Evolutionary conservation across 768 basidiomycete genomes (phyloP).

Genomic region (Leccinum subgranulosum): DNA sequence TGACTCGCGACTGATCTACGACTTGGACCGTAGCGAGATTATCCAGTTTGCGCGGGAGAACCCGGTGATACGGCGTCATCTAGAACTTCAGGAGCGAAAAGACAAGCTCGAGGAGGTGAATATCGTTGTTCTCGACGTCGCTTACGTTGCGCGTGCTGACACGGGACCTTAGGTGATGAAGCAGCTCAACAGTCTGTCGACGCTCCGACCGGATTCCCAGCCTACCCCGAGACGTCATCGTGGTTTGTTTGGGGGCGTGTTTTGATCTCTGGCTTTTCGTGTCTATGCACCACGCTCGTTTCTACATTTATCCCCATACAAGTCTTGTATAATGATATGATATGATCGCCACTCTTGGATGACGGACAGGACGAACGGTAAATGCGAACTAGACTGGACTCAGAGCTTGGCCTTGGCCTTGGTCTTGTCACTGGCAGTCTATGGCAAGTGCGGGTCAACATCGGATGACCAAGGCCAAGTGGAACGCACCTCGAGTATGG

Average conservation of each 20-base stretch:
- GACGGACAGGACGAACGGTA: neutral
- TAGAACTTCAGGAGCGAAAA: slow-evolving; percentile 94
- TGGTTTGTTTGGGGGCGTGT: slow-evolving; percentile 77
- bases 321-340: slow-evolving; percentile 14
- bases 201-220: slow-evolving; percentile 79
- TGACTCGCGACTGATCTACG: slow-evolving; percentile 88
- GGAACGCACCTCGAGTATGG: slow-evolving; percentile 68
- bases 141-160: slow-evolving; percentile 7
- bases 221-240: slow-evolving; percentile 69
- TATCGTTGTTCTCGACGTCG: neutral
- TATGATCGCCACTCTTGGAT: slow-evolving; percentile 16
- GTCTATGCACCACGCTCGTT: slow-evolving; percentile 10
- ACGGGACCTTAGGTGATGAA: slow-evolving; percentile 75
- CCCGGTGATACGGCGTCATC: slow-evolving; percentile 78
- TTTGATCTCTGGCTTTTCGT: slow-evolving; percentile 40
- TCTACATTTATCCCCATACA: neutral
- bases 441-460: neutral
- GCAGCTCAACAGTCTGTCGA: slow-evolving; percentile 88
- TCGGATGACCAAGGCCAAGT: neutral
- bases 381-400: neutral
- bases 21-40: slow-evolving; percentile 89
- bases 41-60: slow-evolving; percentile 94
- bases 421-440: slow-evolving; percentile 26
- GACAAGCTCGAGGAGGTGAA: slow-evolving; percentile 93
- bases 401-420: slow-evolving; percentile 42